phyloP scores from a whole-genome alignment of 2,329 filamentous ascomycete species.

The Trichoderma lentiforme region DNA sequence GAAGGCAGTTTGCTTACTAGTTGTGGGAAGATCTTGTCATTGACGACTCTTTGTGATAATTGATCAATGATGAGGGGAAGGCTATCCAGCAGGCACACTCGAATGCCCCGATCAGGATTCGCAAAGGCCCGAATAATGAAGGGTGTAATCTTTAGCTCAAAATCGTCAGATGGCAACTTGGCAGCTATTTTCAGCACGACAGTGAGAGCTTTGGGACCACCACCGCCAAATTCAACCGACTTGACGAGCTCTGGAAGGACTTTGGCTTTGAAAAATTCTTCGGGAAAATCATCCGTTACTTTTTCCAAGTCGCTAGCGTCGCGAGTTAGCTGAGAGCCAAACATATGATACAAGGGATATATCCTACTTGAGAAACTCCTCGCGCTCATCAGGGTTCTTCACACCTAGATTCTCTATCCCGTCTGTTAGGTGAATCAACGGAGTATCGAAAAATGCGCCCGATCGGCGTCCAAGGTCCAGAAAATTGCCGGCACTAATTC shows the following conservation, averaged over 20 bases:
- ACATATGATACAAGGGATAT: constrained; percentile 29
- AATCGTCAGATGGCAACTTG: constrained; percentile 87
- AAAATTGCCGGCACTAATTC: constrained; percentile 80
- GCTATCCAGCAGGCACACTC: constrained; percentile 87
- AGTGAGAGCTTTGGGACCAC: constrained; percentile 83
- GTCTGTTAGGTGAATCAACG: constrained; percentile 86
- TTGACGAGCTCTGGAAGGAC: constrained; percentile 94
- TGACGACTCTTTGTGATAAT: constrained; percentile 81
- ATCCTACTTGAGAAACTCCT: constrained; percentile 69
- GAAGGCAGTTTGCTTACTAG: constrained; percentile 53
- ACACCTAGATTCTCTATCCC: constrained; percentile 90
- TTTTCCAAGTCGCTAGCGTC: constrained; percentile 68
- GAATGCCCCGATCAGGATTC: constrained; percentile 86
- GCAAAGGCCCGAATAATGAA: constrained; percentile 83
- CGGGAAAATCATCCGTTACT: constrained; percentile 88
- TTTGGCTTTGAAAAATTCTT: constrained; percentile 98
- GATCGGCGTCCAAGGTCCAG: constrained; percentile 80
- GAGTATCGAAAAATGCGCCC: constrained; percentile 88
- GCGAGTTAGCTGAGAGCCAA: constrained; percentile 31
- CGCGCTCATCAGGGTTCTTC: constrained; percentile 79
- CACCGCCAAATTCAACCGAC: constrained; percentile 96
- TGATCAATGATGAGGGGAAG: constrained; percentile 89
- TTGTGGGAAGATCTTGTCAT: constrained; percentile 94
- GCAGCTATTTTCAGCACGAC: constrained; percentile 87
- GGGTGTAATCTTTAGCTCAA: constrained; percentile 77